These are phyloP conservation scores for Spergularia marina DNA, from an alignment of 148 eudicot species.

Conservation along the genomic window DNA sequence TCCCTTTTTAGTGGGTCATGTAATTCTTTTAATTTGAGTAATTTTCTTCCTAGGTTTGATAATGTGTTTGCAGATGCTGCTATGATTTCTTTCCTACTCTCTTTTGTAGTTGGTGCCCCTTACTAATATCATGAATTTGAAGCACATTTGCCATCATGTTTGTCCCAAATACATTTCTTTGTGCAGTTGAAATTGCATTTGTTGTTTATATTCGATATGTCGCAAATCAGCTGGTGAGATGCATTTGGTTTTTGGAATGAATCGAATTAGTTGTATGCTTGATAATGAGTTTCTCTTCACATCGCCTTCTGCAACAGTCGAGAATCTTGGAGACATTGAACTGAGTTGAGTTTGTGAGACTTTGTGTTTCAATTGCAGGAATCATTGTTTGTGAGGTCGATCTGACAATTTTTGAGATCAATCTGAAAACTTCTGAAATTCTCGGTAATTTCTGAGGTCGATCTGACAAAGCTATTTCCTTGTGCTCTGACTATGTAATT, in stretches of 20 bases:
- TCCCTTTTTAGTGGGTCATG: constrained; percentile 18
- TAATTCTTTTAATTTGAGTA: constrained; percentile 6
- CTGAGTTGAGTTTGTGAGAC: no score
- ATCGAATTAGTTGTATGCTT: neutral
- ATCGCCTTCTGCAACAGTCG: no score
- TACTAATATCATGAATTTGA: neutral
- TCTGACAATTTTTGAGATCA: no score
- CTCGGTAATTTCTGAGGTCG: no score
- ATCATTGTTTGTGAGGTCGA: no score
- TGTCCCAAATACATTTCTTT: neutral
- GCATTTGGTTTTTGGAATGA: neutral
- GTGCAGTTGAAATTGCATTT: neutral
- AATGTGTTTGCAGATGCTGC: constrained; percentile 15
- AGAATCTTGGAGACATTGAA: no score
- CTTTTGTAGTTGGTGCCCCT: constrained; percentile 21
- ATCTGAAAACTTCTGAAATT: no score
- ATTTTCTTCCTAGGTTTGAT: neutral
- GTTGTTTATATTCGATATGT: neutral
- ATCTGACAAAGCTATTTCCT: no score
- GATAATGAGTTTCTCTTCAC: neutral
- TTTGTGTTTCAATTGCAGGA: no score
- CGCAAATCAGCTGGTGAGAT: neutral
- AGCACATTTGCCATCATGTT: constrained; percentile 6
- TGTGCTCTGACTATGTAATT: no score
- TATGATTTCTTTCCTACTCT: neutral